Evolutionary conservation across 805 yeast species (phyloP).

Genomic region (Candida odintsovae): DNA sequence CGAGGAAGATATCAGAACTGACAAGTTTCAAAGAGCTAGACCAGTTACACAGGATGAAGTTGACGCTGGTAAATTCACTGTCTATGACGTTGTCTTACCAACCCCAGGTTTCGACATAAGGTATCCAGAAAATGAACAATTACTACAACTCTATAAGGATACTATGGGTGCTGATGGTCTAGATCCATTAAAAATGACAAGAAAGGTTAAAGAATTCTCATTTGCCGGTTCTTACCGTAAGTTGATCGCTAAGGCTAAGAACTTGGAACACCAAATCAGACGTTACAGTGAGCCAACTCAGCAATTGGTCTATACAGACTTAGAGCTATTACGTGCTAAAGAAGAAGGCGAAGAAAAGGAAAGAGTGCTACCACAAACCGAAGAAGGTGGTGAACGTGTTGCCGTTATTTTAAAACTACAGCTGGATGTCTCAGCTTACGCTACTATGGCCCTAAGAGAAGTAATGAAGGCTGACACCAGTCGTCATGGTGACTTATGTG

Average conservation of each 20-base stretch:
- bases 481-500: conserved; percentile 43
- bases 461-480: conserved; percentile 74
- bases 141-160: conserved; percentile 57
- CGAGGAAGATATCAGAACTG: conserved; percentile 65
- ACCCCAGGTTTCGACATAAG: conserved; percentile 92
- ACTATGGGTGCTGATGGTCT: conserved; percentile 77
- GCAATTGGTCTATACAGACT: conserved; percentile 75
- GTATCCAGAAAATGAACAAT: conserved; percentile 67
- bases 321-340: conserved; percentile 43
- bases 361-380: conserved; percentile 23
- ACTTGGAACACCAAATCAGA: conserved; percentile 56
- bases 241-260: conserved; percentile 59
- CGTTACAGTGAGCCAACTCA: conserved; percentile 60
- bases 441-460: conserved; percentile 96
- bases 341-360: conserved; percentile 20
- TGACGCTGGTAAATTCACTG: conserved; percentile 48
- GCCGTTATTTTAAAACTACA: conserved; percentile 76
- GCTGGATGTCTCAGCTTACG: conserved; percentile 84
- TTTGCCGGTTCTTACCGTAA: conserved; percentile 85
- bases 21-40: conserved; percentile 58
- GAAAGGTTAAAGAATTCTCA: conserved; percentile 84
- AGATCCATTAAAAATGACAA: conserved; percentile 79
- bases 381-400: conserved; percentile 33
- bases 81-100: conserved; percentile 88
- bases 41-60: conserved; percentile 73